Evolutionary conservation across 164 flowering plant genomes (phyloP), one percentile per base, ranked within the genome.

Genomic region (Umbilicus rupestris): DNA sequence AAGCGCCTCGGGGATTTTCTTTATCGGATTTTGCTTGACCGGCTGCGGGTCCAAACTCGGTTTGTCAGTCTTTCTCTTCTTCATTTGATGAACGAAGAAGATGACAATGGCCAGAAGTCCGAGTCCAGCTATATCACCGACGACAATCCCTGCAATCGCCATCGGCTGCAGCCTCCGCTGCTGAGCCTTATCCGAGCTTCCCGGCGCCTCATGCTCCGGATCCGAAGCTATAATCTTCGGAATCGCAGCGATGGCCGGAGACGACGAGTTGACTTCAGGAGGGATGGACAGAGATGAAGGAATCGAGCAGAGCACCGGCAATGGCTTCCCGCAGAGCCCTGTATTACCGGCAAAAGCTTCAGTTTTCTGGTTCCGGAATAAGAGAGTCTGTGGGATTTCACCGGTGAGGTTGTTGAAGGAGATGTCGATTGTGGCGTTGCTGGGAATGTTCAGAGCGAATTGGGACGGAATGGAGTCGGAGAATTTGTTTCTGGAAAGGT

Each of bases 301-400:
- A 28, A 85, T 76, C 0, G 80, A 19, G 70, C 97, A 89, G 1
- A 77, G 79, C 28, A 72, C 82, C 73, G 80, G 81, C 55, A 91
- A 64, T 6, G 92, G 92, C 50, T 82, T 88, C 16, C 99, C 99
- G 45, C 99, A 95, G 0, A 95, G 79, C 64, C 80, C 81, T 9
- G 65, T 57, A 33, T 91, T 95, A 3, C 96, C 96, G 0, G 76
- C 65, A 60, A 86, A 85, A 0, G 75, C 70, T 20, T 80, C 86
- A 7, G 76, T 62, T 47, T 81, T 84, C 72, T 90, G 98, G 39
- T 77, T 73, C 15, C 72, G 49, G 35, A 88, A 68, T 8, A 83
- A 70, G 1, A 39, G 66, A 1, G 77, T 55, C 17, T 75, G 78
- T 1, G 96, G 99, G 19, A 95, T 79, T 63, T 79, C 75, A 5